Evolutionary conservation across 192 early-diverging fungal genomes (phyloP).

Genomic region (Coemansia sp.): DNA sequence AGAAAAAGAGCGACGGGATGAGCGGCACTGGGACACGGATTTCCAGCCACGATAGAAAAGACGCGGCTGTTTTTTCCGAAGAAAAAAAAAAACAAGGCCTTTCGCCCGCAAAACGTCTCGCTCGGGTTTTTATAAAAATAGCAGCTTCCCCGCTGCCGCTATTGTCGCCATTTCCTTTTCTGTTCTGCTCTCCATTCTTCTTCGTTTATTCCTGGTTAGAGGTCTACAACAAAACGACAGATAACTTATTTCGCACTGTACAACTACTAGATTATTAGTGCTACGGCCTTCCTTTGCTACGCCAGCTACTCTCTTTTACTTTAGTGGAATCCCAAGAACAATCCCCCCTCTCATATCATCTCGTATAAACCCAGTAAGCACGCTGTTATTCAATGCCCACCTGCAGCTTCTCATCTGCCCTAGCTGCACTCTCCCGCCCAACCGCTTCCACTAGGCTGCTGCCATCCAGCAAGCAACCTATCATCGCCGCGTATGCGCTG

Average conservation of each 20-base stretch:
- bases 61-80: neutral
- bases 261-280: neutral
- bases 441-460: slow-evolving; percentile 3
- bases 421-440: slow-evolving; percentile 24
- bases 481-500: slow-evolving; percentile 26
- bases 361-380: neutral
- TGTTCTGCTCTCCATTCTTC: neutral
- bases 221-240: neutral
- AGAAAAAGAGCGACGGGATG: neutral
- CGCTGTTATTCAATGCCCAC: slow-evolving; percentile 23
- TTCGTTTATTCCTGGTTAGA: neutral
- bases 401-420: slow-evolving; percentile 23
- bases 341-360: neutral
- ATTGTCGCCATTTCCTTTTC: neutral
- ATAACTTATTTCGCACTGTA: neutral
- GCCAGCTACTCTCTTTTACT: neutral
- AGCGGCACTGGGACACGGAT: neutral
- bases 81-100: neutral
- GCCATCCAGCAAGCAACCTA: slow-evolving; percentile 9
- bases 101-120: too few relatives aligned
- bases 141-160: neutral
- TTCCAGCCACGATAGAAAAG: neutral
- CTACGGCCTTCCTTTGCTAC: neutral
- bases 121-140: neutral
- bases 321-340: neutral